Percentiles rank a stretch among this genome's conserved stretches.
phyloP scores from a whole-genome alignment of 192 early-diverging fungal genomes.

The Kickxella alabastrina region DNA sequence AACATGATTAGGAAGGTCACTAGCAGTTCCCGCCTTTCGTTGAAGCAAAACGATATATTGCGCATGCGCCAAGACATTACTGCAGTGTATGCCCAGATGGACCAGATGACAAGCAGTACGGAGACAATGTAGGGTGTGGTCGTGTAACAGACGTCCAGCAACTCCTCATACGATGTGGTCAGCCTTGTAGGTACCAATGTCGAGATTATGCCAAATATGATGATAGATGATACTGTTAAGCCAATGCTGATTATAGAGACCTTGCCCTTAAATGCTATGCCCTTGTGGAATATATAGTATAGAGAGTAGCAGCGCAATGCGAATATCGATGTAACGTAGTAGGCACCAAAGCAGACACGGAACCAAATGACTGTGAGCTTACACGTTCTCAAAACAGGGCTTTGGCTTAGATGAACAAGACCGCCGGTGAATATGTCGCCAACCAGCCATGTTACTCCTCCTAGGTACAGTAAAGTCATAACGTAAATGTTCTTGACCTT shows the following conservation, averaged over 20 bases:
- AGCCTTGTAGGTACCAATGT: constrained; percentile 1
- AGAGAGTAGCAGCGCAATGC: constrained; percentile 7
- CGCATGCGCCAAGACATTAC: constrained; percentile 14
- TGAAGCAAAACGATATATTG: constrained; percentile 9
- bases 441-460: constrained; percentile 4
- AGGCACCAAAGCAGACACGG: constrained; percentile 3
- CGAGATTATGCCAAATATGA: constrained; percentile 9
- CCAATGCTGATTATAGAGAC: constrained; percentile 1
- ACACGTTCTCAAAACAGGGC: constrained; percentile 4
- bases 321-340: constrained; percentile 8
- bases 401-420: constrained; percentile 6
- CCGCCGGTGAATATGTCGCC: constrained; percentile 17
- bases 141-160: constrained; percentile 11
- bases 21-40: constrained; percentile 8
- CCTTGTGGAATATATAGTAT: constrained; percentile 10
- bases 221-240: neutral
- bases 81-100: constrained; percentile 2
- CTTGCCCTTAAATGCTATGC: constrained; percentile 11
- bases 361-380: constrained; percentile 13
- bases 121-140: constrained; percentile 1
- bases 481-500: constrained; percentile 15
- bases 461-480: constrained; percentile 4
- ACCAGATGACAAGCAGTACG: constrained; percentile 4
- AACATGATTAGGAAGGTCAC: neutral
- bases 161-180: constrained; percentile 8